Evolutionary conservation across 78 protist genomes (phyloP).

Genomic region (Goniomonas avonlea): DNA sequence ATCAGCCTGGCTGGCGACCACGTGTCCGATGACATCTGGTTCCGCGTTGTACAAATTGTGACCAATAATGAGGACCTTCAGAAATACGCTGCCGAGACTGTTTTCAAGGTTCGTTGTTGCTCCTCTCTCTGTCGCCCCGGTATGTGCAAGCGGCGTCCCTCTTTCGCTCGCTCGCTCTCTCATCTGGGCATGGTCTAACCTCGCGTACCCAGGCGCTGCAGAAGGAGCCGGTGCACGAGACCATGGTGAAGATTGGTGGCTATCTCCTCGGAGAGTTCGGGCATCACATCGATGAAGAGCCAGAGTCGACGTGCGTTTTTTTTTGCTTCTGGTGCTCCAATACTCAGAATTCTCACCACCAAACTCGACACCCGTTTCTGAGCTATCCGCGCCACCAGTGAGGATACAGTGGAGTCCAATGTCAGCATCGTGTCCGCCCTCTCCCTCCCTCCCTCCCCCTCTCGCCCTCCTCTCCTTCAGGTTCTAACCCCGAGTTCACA

Average conservation of each 20-base stretch:
- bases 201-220: conserved; percentile 27
- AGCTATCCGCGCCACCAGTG: too few species aligned
- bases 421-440: background rate
- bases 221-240: conserved; percentile 62
- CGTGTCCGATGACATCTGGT: conserved; percentile 85
- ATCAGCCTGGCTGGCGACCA: conserved; percentile 70
- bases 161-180: background rate
- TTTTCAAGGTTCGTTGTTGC: conserved; percentile 20
- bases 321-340: background rate
- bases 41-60: conserved; percentile 88
- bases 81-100: conserved; percentile 69
- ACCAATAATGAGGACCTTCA: conserved; percentile 80
- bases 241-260: conserved; percentile 67
- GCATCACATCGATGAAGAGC: conserved; percentile 64
- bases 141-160: background rate
- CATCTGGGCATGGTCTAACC: background rate
- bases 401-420: too few species aligned
- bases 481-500: background rate
- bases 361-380: background rate
- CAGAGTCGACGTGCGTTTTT: conserved; percentile 1
- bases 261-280: conserved; percentile 94
- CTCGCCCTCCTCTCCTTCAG: background rate
- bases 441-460: background rate
- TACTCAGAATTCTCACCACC: background rate
- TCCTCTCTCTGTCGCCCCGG: background rate